These are phyloP conservation scores for Lagenaria siceraria DNA, from an alignment of 306 rosid species.

Conservation along the genomic window DNA sequence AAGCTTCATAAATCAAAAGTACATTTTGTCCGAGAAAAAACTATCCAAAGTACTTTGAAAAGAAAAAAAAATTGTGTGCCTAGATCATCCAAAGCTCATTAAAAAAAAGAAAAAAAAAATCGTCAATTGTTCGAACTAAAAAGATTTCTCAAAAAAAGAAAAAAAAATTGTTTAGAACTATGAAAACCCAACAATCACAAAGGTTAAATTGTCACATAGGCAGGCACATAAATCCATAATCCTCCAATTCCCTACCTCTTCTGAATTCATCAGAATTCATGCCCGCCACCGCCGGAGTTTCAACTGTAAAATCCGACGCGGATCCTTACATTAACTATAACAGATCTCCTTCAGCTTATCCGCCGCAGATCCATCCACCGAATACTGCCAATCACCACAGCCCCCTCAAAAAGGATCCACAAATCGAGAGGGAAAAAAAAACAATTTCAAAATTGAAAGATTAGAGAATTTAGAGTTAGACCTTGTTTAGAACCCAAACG, in stretches of 20 bases:
- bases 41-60: no score
- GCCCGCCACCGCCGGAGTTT: not conserved
- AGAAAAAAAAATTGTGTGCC: no score
- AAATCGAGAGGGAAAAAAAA: not conserved
- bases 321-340: not conserved
- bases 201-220: no score
- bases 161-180: no score
- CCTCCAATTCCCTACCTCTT: not conserved
- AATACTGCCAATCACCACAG: constrained; percentile 37
- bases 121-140: no score
- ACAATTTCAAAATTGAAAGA: not conserved
- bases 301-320: not conserved
- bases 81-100: no score
- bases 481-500: constrained; percentile 80
- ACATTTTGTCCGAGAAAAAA: no score
- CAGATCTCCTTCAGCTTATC: constrained; percentile 48
- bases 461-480: not conserved
- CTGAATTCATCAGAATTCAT: not conserved
- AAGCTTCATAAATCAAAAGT: no score
- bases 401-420: not conserved
- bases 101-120: no score
- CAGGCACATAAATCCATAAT: not conserved
- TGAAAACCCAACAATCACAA: no score
- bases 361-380: constrained; percentile 53
- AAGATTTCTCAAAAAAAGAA: no score